A percentile compares a stretch with the other conserved stretches of the same genome.
Conservation (phyloP, 2,329 filamentous ascomycete species). For the Colletotrichum cereale region DNA sequence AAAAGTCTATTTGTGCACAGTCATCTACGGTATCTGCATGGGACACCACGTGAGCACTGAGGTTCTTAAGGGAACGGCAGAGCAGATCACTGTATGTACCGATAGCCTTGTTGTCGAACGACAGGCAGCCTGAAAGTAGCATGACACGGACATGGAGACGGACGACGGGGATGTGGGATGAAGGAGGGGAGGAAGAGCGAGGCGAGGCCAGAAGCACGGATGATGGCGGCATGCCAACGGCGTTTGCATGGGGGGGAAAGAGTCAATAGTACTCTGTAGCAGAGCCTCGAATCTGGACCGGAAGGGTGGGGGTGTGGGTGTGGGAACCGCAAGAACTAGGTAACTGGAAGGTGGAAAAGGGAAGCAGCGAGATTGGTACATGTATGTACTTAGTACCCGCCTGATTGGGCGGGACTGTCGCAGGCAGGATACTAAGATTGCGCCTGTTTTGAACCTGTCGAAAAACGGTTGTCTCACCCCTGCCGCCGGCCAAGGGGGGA, state of each 20-base stretch:
- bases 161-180: background rate
- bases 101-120: background rate
- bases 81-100: too few species aligned
- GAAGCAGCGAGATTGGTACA: background rate
- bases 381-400: background rate
- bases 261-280: background rate
- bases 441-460: constrained; percentile 29
- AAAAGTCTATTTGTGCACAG: background rate
- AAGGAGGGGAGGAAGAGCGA: background rate
- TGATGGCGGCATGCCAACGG: background rate
- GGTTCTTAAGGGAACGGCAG: constrained; percentile 4
- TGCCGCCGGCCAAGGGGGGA: constrained; percentile 10
- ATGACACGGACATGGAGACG: background rate
- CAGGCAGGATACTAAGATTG: constrained; percentile 26
- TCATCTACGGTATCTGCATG: background rate
- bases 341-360: background rate
- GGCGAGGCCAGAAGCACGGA: background rate
- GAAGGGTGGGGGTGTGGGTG: background rate
- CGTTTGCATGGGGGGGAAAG: too few species aligned
- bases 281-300: background rate
- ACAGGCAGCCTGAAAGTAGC: background rate
- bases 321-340: background rate
- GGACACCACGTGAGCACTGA: background rate
- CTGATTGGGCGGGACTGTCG: constrained; percentile 18
- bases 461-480: constrained; percentile 39